A percentile compares a stretch with the other conserved stretches of the same genome.
Conservation (phyloP, 2,329 filamentous ascomycete species). For the Aspergillus jensenii region DNA sequence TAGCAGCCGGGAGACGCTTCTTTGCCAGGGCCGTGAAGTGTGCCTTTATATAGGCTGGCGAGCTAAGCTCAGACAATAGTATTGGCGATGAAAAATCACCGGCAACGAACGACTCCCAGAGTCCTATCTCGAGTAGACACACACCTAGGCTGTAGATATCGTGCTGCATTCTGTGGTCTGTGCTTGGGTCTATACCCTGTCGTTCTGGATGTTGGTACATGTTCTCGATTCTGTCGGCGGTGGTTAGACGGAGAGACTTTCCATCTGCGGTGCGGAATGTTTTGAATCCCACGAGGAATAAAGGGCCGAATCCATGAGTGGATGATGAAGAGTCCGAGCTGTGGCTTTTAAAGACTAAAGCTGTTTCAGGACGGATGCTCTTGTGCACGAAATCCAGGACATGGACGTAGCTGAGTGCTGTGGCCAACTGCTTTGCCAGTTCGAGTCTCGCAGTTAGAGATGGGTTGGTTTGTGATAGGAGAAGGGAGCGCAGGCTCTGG, state of each 20-base stretch:
- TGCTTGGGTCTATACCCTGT: conserved; percentile 42
- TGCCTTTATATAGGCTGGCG: too few relatives aligned
- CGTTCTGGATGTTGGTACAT: conserved; percentile 53
- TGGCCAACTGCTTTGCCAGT: conserved; percentile 30
- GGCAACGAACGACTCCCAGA: conserved; percentile 25
- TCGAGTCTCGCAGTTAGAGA: conserved; percentile 9
- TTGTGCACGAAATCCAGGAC: conserved; percentile 48
- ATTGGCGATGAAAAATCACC: neutral
- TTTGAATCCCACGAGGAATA: conserved; percentile 49
- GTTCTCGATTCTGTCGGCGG: too few relatives aligned
- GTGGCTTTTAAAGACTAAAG: conserved; percentile 10
- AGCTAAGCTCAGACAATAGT: too few relatives aligned
- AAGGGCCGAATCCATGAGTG: neutral
- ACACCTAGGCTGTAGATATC: conserved; percentile 59
- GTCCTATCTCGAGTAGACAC: conserved; percentile 53
- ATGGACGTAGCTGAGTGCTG: conserved; percentile 39
- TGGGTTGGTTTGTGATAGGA: neutral
- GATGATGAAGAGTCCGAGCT: neutral
- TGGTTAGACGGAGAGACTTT: conserved; percentile 21
- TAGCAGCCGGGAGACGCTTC: neutral
- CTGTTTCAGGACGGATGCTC: conserved; percentile 45
- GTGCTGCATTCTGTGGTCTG: conserved; percentile 52
- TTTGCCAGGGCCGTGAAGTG: neutral
- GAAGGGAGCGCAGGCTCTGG: neutral
- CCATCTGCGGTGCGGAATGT: conserved; percentile 38